phyloP scores from a whole-genome alignment of 768 basidiomycete species.

The Naganishia vishniacii region DNA sequence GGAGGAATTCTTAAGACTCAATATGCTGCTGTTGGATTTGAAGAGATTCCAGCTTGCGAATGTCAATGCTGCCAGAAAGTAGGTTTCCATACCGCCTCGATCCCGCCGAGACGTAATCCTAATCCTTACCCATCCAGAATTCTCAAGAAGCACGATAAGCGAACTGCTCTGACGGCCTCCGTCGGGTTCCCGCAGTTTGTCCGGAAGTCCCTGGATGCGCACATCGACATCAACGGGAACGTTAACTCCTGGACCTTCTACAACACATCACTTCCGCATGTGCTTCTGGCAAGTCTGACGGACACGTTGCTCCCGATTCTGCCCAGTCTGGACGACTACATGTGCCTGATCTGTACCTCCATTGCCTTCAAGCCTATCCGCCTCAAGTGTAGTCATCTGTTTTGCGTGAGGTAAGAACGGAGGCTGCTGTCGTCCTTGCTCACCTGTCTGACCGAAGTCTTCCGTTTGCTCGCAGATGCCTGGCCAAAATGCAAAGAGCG shows the following conservation, averaged over 20 bases:
- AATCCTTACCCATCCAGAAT: constrained; percentile 28
- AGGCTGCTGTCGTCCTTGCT: too few relatives aligned
- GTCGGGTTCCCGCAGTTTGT: constrained; percentile 53
- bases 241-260: constrained; percentile 47
- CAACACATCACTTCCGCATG: constrained; percentile 55
- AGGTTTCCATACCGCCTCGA: constrained; percentile 20
- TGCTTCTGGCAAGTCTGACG: constrained; percentile 75
- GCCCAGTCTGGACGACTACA: constrained; percentile 57
- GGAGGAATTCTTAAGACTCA: constrained; percentile 67
- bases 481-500: constrained; percentile 86
- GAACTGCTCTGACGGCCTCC: constrained; percentile 66
- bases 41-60: constrained; percentile 84
- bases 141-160: constrained; percentile 87
- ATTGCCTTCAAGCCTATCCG: constrained; percentile 91
- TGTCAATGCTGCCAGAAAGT: constrained; percentile 79
- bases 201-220: constrained; percentile 39
- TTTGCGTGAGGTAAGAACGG: constrained; percentile 46
- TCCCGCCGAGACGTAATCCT: neutral
- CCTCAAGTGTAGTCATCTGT: constrained; percentile 66
- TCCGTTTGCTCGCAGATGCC: constrained; percentile 48
- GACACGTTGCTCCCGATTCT: constrained; percentile 66
- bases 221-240: constrained; percentile 38
- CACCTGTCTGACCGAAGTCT: neutral
- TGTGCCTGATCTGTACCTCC: constrained; percentile 78
- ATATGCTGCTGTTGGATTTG: constrained; percentile 69